A percentile compares a stretch with the other conserved stretches of the same genome.
Evolutionary conservation across 306 rosid genomes (phyloP).

Genomic region (Spatholobus suberectus): DNA sequence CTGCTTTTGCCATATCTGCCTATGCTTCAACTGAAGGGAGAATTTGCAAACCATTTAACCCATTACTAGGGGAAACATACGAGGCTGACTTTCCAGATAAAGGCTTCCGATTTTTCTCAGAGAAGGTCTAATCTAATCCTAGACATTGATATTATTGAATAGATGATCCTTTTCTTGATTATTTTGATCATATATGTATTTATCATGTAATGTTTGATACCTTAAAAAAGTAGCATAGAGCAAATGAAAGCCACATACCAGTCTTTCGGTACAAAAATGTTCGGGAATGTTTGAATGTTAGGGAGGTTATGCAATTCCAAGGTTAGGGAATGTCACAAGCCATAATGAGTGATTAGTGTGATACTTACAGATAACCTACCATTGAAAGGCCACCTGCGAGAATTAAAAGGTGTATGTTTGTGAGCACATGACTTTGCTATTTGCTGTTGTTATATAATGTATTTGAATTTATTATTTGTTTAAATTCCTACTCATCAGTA

Average conservation of each 20-base stretch:
- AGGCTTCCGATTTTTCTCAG: constrained; percentile 88
- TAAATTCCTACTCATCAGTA: neutral
- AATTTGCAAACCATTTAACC: constrained; percentile 94
- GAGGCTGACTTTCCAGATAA: constrained; percentile 94
- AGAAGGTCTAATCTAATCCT: constrained; percentile 64
- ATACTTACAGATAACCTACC: neutral
- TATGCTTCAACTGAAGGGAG: constrained; percentile 98
- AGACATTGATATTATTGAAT: neutral
- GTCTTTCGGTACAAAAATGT: neutral
- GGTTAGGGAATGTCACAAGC: constrained; percentile 4
- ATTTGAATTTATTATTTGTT: constrained; percentile 6
- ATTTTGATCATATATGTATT: neutral
- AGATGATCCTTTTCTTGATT: neutral
- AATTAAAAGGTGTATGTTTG: neutral
- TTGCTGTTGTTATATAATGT: neutral
- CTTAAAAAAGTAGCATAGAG: neutral
- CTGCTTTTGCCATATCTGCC: constrained; percentile 98
- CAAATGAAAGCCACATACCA: neutral
- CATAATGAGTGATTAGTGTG: neutral
- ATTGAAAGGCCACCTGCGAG: neutral
- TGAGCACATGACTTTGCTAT: neutral
- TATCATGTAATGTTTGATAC: neutral
- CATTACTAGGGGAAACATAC: constrained; percentile 92
- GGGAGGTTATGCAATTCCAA: neutral
- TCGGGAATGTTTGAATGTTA: neutral